Evolutionary conservation across 352 stramenopile species (phyloP), one percentile per base, ranked within the genome.

Genomic region (Globisporangium parvum): DNA sequence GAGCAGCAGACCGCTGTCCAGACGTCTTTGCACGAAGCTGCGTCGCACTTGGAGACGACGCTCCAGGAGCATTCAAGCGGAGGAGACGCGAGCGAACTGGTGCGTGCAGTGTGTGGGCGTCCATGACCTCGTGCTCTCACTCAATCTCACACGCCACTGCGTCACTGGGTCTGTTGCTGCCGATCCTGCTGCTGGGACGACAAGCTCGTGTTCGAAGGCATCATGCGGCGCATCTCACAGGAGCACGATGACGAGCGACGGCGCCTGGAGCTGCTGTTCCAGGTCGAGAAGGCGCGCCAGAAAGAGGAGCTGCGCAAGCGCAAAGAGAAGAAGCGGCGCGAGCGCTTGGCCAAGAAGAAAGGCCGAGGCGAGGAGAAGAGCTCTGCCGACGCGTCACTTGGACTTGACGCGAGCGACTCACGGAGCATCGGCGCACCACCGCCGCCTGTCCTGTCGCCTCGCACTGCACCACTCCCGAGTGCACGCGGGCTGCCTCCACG

Each of bases 201-300:
- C 20, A 37, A 86, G 75, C 50, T 81, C 14, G 70, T 84, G 31
- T 83, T 89, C 63, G 76, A 87, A 17, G 76, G 55, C 2, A 72
- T 84, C 0, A 56, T 87, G 24, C 69, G 83, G 26, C 69, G 73
- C 28, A 87, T 89, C n/a, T 87, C 79, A 2, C 59, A 63, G 1
- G 79, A 89, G 45, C 79, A 89, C 42, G 71, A 86, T 26, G 72
- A 87, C 28, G 79, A 89, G 44, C 70, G 77, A 4, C 75, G 76
- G 49, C 57, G 76, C 0, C 53, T 89, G 15, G 77, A 89, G 39
- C 59, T 89, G 10, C 65, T 87, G 0, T 84, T 87, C 45, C 65
- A 87, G 39, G 45, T 89, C 3, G 79, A 87, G 39, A 87, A 87
- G 52, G 76, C 79, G 8, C 71, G 71, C 0, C 79, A 87, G 53